Conservation (phyloP, 2,329 filamentous ascomycete species). For the Penicillium capsulatum region DNA sequence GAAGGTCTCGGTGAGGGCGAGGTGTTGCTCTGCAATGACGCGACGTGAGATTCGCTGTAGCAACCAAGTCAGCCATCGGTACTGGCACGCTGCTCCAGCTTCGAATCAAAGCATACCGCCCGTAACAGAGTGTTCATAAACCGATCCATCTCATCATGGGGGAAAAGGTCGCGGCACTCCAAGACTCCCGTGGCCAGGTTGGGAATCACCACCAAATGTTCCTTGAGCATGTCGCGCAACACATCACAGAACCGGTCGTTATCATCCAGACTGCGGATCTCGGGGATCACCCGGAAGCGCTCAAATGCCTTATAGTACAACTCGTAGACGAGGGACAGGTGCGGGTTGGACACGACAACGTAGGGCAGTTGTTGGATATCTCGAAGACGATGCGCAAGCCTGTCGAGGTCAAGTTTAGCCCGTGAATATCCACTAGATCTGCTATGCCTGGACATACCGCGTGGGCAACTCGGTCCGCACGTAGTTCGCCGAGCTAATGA, state of each 20-base stretch:
- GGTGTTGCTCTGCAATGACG: conserved; percentile 95
- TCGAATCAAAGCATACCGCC: conserved; percentile 57
- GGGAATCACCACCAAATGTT: conserved; percentile 90
- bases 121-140: conserved; percentile 94
- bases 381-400: conserved; percentile 86
- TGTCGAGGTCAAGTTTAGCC: conserved; percentile 31
- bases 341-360: conserved; percentile 89
- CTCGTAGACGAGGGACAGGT: conserved; percentile 93
- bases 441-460: conserved; percentile 49
- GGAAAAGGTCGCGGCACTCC: conserved; percentile 80
- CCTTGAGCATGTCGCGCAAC: conserved; percentile 72
- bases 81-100: background rate
- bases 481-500: conserved; percentile 95
- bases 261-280: conserved; percentile 80
- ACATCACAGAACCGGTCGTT: conserved; percentile 83
- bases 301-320: conserved; percentile 98
- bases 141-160: conserved; percentile 73
- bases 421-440: background rate
- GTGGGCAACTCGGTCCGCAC: conserved; percentile 91
- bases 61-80: conserved; percentile 10
- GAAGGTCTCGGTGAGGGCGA: conserved; percentile 91
- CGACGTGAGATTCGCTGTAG: conserved; percentile 81
- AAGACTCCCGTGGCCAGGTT: conserved; percentile 91
- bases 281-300: conserved; percentile 73
- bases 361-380: conserved; percentile 97